Conservation (phyloP, 495 filamentous ascomycete species). For the Hypomontagnella submonticulosa region DNA sequence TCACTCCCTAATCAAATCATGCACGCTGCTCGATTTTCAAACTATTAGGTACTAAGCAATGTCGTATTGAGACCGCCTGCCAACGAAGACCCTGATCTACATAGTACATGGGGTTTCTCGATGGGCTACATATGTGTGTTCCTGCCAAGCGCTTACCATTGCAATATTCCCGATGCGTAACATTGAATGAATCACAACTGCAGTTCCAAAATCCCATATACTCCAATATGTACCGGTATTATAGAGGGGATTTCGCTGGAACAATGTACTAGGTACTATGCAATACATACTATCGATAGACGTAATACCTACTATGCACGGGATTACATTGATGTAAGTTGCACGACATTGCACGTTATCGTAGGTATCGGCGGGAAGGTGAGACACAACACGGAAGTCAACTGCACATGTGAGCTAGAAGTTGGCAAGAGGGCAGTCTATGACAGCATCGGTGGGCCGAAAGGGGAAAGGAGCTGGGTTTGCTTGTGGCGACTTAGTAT, state of each 20-base stretch:
- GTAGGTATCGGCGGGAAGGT: conserved; percentile 12
- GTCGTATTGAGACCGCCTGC: no score
- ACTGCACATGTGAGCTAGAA: conserved; percentile 22
- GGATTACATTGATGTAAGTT: conserved; percentile 28
- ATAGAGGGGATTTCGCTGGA: no score
- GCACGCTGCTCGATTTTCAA: no score
- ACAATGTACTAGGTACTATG: no score
- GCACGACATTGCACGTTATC: conserved; percentile 6
- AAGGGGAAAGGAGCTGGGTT: background rate
- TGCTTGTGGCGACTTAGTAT: conserved; percentile 9
- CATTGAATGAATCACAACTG: no score
- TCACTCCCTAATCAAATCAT: no score
- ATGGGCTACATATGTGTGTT: background rate
- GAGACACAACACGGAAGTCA: conserved; percentile 3
- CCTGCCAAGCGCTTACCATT: background rate
- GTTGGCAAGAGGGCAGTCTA: conserved; percentile 41
- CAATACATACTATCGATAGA: no score
- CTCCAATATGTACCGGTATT: no score
- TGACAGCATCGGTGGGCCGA: conserved; percentile 35
- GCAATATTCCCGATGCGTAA: background rate
- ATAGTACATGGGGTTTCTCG: no score
- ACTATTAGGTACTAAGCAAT: no score
- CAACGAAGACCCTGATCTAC: conserved; percentile 16
- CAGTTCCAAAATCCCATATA: no score
- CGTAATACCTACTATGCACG: no score